Conservation (phyloP, 768 basidiomycete genomes). For the Pulveroboletus sp. region DNA sequence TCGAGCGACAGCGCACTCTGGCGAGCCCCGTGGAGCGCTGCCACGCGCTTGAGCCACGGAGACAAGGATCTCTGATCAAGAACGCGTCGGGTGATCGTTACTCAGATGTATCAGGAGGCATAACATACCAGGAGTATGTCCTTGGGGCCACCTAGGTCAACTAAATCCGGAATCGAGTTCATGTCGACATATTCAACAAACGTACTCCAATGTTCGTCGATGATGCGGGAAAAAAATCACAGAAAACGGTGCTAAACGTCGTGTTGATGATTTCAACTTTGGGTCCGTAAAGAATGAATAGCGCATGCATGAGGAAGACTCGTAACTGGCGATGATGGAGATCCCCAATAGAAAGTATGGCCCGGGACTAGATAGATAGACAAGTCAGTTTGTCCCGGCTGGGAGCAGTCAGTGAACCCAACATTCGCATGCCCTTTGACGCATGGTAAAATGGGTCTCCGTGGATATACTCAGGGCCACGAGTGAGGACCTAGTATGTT, state of each 20-base stretch:
- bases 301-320: constrained; percentile 18
- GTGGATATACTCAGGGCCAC: constrained; percentile 7
- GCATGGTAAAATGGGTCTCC: constrained; percentile 7
- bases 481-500: background rate
- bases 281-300: constrained; percentile 22
- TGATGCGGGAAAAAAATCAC: constrained; percentile 17
- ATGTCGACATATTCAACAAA: too few species aligned
- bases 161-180: too few species aligned
- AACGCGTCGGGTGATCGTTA: background rate
- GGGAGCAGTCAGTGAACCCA: too few species aligned
- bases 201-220: constrained; percentile 20
- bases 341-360: constrained; percentile 12
- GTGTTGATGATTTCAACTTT: constrained; percentile 18
- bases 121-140: constrained; percentile 1
- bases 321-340: constrained; percentile 19
- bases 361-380: constrained; percentile 12
- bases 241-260: constrained; percentile 20
- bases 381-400: background rate
- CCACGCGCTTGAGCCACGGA: constrained; percentile 14
- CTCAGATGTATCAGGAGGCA: background rate
- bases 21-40: constrained; percentile 11
- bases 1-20: constrained; percentile 2
- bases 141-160: too few species aligned
- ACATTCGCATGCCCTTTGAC: constrained; percentile 2
- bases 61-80: constrained; percentile 10